Percentiles rank a stretch among this genome's conserved stretches.
These are phyloP conservation scores for Malus sylvestris DNA, from an alignment of 306 rosid genomes.

Conservation along the genomic window DNA sequence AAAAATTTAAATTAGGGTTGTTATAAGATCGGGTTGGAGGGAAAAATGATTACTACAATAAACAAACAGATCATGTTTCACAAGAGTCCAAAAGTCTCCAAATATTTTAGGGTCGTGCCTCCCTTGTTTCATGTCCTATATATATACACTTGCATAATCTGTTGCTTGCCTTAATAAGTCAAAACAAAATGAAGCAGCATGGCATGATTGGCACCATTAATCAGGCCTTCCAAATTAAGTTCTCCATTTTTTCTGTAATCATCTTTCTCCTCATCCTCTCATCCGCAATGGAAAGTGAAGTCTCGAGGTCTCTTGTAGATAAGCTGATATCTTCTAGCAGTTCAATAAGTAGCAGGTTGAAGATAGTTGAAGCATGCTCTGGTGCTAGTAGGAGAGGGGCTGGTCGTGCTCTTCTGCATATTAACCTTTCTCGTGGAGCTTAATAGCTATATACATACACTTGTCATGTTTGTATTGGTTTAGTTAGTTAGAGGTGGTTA, in stretches of 20 bases:
- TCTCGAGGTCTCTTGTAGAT: slow-evolving; percentile 26
- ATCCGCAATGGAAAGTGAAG: slow-evolving; percentile 24
- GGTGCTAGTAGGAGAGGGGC: slow-evolving; percentile 45
- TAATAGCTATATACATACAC: too few species aligned
- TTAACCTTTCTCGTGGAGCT: background rate
- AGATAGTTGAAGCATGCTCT: slow-evolving; percentile 39
- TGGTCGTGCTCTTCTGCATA: slow-evolving; percentile 24
- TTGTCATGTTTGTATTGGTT: too few species aligned
- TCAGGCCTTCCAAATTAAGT: background rate
- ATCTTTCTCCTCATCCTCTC: slow-evolving; percentile 20
- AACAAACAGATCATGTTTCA: slow-evolving; percentile 2
- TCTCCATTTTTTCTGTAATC: background rate
- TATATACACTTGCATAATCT: background rate
- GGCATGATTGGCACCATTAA: background rate
- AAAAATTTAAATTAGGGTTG: background rate
- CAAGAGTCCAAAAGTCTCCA: background rate
- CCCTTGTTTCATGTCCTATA: background rate
- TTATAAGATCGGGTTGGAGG: slow-evolving; percentile 3
- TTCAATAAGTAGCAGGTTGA: slow-evolving; percentile 3
- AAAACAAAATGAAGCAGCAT: slow-evolving; percentile 13
- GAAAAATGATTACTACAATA: background rate
- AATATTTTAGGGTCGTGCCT: background rate
- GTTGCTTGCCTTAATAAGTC: background rate
- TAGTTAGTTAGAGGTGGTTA: too few species aligned
- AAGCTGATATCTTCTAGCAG: background rate